Conservation (phyloP, 768 basidiomycete species). For the Fomitopsis pulvina region DNA sequence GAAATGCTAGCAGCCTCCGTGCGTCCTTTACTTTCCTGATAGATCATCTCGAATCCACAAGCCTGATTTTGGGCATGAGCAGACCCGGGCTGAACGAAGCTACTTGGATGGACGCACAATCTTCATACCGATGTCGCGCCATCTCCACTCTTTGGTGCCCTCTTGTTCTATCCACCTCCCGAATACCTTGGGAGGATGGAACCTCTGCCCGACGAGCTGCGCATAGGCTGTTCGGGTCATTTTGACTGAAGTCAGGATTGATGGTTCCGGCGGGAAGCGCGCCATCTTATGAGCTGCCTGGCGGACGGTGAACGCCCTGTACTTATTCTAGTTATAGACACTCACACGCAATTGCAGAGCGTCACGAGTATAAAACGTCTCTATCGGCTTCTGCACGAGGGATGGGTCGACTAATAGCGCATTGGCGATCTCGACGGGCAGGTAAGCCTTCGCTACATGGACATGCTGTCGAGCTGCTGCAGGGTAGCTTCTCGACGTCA, state of each 20-base stretch:
- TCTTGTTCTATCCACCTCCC: constrained; percentile 62
- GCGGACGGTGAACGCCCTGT: neutral
- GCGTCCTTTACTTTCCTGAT: constrained; percentile 72
- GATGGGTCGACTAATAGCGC: constrained; percentile 56
- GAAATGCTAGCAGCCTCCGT: constrained; percentile 31
- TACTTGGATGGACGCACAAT: constrained; percentile 44
- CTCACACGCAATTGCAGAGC: constrained; percentile 81
- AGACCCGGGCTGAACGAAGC: neutral
- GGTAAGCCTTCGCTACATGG: constrained; percentile 71
- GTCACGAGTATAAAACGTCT: constrained; percentile 94
- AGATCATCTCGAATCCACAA: constrained; percentile 96
- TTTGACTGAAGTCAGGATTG: constrained; percentile 52
- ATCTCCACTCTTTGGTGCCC: constrained; percentile 62
- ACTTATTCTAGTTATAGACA: neutral
- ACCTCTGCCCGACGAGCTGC: constrained; percentile 85
- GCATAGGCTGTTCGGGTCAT: constrained; percentile 94
- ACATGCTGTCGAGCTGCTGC: constrained; percentile 53
- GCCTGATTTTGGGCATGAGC: constrained; percentile 40
- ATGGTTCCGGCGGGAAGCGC: constrained; percentile 74
- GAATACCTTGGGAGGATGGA: constrained; percentile 87
- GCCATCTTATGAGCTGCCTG: constrained; percentile 87
- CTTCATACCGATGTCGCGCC: constrained; percentile 90
- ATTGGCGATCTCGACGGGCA: constrained; percentile 76
- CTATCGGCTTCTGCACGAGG: constrained; percentile 81
- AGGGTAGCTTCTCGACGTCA: constrained; percentile 54